Percentiles rank a stretch among this genome's conserved stretches.
These are phyloP conservation scores for Fusarium xyrophilum DNA, from an alignment of 2,329 filamentous ascomycete species.

Conservation along the genomic window DNA sequence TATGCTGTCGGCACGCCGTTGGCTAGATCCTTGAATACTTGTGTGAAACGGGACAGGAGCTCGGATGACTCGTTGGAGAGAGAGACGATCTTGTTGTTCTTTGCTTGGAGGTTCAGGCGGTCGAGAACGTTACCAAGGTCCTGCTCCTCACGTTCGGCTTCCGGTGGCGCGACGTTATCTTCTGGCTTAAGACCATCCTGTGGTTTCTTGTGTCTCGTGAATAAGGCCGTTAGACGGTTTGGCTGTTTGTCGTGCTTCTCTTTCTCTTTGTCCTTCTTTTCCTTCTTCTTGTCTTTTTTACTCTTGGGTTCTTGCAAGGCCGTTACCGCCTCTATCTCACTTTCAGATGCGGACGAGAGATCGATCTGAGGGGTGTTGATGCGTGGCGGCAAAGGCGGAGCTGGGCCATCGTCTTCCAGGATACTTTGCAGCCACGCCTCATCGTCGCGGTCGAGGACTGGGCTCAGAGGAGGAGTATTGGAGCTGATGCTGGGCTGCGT, in stretches of 20 bases:
- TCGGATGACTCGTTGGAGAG: conserved; percentile 85
- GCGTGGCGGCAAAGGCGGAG: conserved; percentile 63
- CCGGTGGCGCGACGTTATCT: conserved; percentile 52
- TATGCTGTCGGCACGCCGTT: conserved; percentile 95
- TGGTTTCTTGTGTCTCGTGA: conserved; percentile 51
- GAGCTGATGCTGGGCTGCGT: conserved; percentile 41
- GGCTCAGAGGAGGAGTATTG: conserved; percentile 41
- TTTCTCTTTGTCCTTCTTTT: conserved; percentile 48
- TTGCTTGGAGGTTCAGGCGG: conserved; percentile 80
- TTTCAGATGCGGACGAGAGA: conserved; percentile 36
- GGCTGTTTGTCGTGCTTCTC: conserved; percentile 45
- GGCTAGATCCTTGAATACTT: conserved; percentile 89
- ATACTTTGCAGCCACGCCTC: conserved; percentile 65
- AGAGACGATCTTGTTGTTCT: conserved; percentile 85
- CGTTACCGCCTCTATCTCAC: conserved; percentile 40
- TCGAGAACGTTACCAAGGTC: conserved; percentile 84
- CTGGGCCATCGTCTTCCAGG: conserved; percentile 53
- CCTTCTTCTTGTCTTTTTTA: conserved; percentile 42
- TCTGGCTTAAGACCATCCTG: conserved; percentile 46
- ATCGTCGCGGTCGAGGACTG: conserved; percentile 63
- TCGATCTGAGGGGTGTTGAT: conserved; percentile 59
- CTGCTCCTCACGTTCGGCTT: conserved; percentile 62
- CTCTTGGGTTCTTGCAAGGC: conserved; percentile 42
- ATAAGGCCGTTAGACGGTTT: conserved; percentile 47
- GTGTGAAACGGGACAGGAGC: conserved; percentile 82